phyloP scores from a whole-genome alignment of 257 asterid species.

The Mentha longifolia region DNA sequence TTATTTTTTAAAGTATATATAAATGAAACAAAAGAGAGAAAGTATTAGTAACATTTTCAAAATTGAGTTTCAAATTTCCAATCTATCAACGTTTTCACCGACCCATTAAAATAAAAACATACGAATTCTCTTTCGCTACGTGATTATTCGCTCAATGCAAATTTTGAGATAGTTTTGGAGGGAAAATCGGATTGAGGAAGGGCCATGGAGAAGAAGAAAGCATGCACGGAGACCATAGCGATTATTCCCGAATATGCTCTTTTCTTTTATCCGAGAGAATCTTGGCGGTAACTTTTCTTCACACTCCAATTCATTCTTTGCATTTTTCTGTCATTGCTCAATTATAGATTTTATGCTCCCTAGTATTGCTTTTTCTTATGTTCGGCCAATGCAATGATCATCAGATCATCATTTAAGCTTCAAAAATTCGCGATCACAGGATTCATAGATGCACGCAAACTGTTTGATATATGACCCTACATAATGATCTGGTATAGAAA shows the following conservation, averaged over 20 bases:
- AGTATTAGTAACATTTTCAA: too few relatives aligned
- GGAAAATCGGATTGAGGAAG: background rate
- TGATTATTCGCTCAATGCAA: too few relatives aligned
- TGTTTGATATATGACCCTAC: slow-evolving; percentile 21
- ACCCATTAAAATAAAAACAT: too few relatives aligned
- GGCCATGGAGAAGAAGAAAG: background rate
- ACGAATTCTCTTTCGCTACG: too few relatives aligned
- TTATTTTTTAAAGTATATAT: too few relatives aligned
- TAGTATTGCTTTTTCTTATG: too few relatives aligned
- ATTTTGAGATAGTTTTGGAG: background rate
- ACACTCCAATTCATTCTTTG: slow-evolving; percentile 1
- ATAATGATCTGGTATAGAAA: background rate
- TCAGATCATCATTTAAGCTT: background rate
- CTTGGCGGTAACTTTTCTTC: slow-evolving; percentile 28
- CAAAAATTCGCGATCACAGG: slow-evolving; percentile 23
- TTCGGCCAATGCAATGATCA: background rate
- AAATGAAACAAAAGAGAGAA: too few relatives aligned
- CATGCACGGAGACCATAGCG: slow-evolving; percentile 9
- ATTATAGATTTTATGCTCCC: slow-evolving; percentile 1
- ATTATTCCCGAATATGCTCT: slow-evolving; percentile 10
- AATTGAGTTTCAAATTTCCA: too few relatives aligned
- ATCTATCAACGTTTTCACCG: too few relatives aligned
- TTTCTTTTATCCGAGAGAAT: slow-evolving; percentile 11
- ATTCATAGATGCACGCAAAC: slow-evolving; percentile 1
- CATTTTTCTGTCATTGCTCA: slow-evolving; percentile 10